Percentiles rank a stretch among this genome's conserved stretches.
phyloP scores from a whole-genome alignment of 768 basidiomycete genomes.

The Boletus insuetus region DNA sequence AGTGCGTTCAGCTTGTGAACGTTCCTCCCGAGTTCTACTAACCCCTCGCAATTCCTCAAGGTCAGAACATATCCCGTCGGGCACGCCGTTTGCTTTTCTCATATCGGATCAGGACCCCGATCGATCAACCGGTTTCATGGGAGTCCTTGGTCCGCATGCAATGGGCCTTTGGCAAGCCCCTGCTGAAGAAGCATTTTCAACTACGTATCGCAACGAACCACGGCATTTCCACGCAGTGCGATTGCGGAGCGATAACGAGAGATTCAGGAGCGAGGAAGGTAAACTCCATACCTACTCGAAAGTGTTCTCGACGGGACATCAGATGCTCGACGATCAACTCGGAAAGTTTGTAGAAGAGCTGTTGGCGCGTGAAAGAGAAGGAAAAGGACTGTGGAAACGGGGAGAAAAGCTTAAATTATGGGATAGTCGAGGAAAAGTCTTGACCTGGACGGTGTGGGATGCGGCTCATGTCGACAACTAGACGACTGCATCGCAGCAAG shows the following conservation, averaged over 20 bases:
- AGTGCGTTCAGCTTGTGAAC: slow-evolving; percentile 5
- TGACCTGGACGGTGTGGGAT: slow-evolving; percentile 21
- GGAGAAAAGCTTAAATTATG: neutral
- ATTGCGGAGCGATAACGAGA: neutral
- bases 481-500: too few species aligned
- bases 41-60: neutral
- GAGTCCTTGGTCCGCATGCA: slow-evolving; percentile 16
- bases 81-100: slow-evolving; percentile 18
- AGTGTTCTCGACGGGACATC: slow-evolving; percentile 10
- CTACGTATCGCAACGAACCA: neutral
- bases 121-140: slow-evolving; percentile 19
- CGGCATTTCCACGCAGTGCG: slow-evolving; percentile 1
- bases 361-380: neutral
- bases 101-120: slow-evolving; percentile 3
- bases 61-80: slow-evolving; percentile 4
- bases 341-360: neutral
- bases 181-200: neutral
- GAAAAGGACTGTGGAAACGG: slow-evolving; percentile 1
- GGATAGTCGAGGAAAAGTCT: neutral
- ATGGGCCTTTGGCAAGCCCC: slow-evolving; percentile 9
- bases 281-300: neutral
- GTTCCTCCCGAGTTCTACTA: too few species aligned
- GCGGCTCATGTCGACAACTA: slow-evolving; percentile 2
- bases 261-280: neutral
- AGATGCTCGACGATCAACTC: slow-evolving; percentile 10